A percentile compares a stretch with the other conserved stretches of the same genome.
Evolutionary conservation across 768 basidiomycete genomes (phyloP).

Genomic region (Clathrus columnatus): DNA sequence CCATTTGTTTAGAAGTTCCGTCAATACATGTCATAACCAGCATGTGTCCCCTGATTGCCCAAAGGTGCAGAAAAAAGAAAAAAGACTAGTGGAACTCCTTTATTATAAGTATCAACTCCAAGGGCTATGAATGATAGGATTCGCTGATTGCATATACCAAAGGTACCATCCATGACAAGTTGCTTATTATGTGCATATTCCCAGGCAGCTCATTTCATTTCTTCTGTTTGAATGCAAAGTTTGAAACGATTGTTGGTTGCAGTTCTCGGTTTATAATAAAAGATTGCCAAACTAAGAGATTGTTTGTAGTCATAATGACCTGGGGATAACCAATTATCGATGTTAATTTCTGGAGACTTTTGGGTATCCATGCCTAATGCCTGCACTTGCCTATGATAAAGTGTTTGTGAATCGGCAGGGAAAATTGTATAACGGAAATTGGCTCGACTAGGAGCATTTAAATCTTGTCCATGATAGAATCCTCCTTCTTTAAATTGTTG

Average conservation of each 20-base stretch:
- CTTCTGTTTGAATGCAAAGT: neutral
- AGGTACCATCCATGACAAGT: constrained; percentile 19
- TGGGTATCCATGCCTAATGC: neutral
- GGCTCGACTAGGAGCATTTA: neutral
- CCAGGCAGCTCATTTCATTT: constrained; percentile 4
- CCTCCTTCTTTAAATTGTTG: too few relatives aligned
- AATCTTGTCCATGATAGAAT: too few relatives aligned
- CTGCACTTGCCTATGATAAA: too few relatives aligned
- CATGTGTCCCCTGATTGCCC: constrained; percentile 12
- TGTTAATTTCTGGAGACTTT: neutral
- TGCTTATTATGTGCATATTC: constrained; percentile 13
- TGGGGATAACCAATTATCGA: constrained; percentile 4
- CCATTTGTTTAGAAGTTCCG: constrained; percentile 22
- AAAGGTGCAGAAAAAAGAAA: constrained; percentile 27
- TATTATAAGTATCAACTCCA: constrained; percentile 21
- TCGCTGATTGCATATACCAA: constrained; percentile 15
- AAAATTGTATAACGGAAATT: constrained; percentile 18
- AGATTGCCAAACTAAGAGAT: neutral
- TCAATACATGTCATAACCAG: constrained; percentile 19
- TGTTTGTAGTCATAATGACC: neutral
- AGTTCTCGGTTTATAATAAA: neutral
- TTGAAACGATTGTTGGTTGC: neutral
- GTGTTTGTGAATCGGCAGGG: constrained; percentile 12
- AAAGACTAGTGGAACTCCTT: constrained; percentile 25
- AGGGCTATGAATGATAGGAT: constrained; percentile 26